A percentile compares a stretch with the other conserved stretches of the same genome.
Evolutionary conservation across 2,329 filamentous ascomycete species (phyloP).

Genomic region (Neonectria coccinea): DNA sequence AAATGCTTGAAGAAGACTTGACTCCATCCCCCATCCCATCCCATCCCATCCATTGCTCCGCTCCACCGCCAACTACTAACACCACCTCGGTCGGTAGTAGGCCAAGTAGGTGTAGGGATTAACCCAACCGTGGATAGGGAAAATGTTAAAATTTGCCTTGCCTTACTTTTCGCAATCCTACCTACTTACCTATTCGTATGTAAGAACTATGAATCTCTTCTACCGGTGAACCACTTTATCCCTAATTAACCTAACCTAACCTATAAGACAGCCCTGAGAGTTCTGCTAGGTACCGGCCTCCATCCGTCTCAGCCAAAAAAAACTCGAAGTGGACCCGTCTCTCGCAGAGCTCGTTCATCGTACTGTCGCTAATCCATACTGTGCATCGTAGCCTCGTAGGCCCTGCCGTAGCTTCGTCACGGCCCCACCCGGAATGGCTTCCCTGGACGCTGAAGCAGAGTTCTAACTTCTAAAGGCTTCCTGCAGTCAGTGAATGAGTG

Average conservation of each 20-base stretch:
- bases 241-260: too few species aligned
- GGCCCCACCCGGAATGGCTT: slow-evolving; percentile 10
- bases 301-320: background rate
- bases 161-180: background rate
- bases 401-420: background rate
- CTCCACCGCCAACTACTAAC: background rate
- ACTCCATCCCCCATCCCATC: background rate
- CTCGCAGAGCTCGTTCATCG: background rate
- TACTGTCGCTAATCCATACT: background rate
- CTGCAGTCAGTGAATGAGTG: background rate
- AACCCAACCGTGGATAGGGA: background rate
- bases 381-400: background rate
- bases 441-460: background rate
- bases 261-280: too few species aligned
- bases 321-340: background rate
- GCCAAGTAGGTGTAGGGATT: background rate
- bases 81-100: background rate
- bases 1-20: slow-evolving; percentile 12
- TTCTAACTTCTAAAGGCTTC: slow-evolving; percentile 1
- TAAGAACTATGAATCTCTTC: too few species aligned
- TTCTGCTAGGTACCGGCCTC: too few species aligned
- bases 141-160: background rate
- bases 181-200: too few species aligned
- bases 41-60: slow-evolving; percentile 2
- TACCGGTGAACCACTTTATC: background rate